These are phyloP conservation scores for Ambrosiella beaveri DNA, from an alignment of 2,329 filamentous ascomycete genomes.

Conservation along the genomic window DNA sequence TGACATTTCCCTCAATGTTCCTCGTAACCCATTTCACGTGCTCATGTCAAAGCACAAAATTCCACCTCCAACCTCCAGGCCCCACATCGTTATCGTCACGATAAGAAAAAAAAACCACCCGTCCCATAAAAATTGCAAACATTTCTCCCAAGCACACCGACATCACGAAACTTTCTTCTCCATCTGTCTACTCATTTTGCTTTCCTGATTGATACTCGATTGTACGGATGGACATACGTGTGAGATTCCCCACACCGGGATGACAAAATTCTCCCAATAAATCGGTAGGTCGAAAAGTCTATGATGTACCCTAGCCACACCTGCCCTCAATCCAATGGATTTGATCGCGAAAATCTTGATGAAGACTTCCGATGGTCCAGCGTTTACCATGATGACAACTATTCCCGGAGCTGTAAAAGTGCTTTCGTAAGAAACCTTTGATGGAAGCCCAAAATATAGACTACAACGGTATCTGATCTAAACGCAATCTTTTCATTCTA, in stretches of 20 bases:
- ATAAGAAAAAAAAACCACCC: background rate
- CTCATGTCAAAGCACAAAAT: background rate
- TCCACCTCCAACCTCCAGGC: background rate
- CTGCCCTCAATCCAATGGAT: background rate
- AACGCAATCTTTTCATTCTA: conserved; percentile 15
- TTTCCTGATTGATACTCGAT: conserved; percentile 6
- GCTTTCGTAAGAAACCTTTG: conserved; percentile 14
- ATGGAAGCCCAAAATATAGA: conserved; percentile 39
- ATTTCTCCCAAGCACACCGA: background rate
- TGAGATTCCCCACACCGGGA: conserved; percentile 10
- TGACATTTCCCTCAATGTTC: background rate
- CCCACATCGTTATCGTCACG: conserved; percentile 3
- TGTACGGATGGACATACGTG: conserved; percentile 8
- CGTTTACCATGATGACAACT: conserved; percentile 39
- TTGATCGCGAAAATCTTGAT: background rate
- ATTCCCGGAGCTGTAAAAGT: conserved; percentile 14
- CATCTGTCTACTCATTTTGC: background rate
- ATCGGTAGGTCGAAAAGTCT: conserved; percentile 1
- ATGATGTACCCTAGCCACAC: background rate
- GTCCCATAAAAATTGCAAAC: conserved; percentile 2
- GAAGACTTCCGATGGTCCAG: background rate
- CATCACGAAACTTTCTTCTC: background rate
- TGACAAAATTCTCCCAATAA: conserved; percentile 4
- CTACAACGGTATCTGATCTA: conserved; percentile 92
- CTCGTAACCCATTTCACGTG: background rate